Evolutionary conservation across 345 rosid species (phyloP), one percentile per base, ranked within the genome.

Genomic region (Boechera retrofracta): DNA sequence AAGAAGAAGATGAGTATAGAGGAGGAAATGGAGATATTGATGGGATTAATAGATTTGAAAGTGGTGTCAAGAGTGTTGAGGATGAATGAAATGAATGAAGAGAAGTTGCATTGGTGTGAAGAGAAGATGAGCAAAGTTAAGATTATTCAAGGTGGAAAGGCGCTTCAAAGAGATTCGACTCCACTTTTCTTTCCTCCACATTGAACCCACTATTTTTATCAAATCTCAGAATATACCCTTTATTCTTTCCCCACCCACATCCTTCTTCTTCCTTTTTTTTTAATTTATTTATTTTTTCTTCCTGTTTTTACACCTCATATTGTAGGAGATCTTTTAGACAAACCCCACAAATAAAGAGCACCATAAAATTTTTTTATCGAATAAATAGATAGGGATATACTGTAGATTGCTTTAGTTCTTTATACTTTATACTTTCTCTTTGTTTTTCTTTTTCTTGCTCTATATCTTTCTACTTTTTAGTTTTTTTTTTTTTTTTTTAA

Each of bases 151-250:
- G 89, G 83, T 42, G 93, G 97, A 69, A 88, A 88, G 68, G 76
- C 45, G 1, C 81, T 96, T 44, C 96, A 93, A 80, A 89, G 98
- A 88, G 98, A 96, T 74, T 86, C 95, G 59, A 81, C 95, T 0
- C 86, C 96, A 77, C 90, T 93, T 80, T 96, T 95, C 77, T 96
- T 91, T 86, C 99, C 97, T 26, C 87, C 98, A 75, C 99, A 89
- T 80, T 87, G 85, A 38, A 89, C 83, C 83, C 87, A 2, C 4
- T 60, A 13, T 42, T 78, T 39, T 39, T 49, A 41, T 59, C 16
- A 6, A 39, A 36, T 67, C 26, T 51, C 64, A 7, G 82, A 78
- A 73, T 78, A 73, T 78, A 72, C 78, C 78, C 78, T 78, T 78
- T 78, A 78, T 67, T 78, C 74, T 72, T 78, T 65, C 42, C 64